Percentiles rank a stretch among this genome's conserved stretches.
phyloP scores from a whole-genome alignment of 2,329 filamentous ascomycete genomes.

The Sordariomycetes sp. region DNA sequence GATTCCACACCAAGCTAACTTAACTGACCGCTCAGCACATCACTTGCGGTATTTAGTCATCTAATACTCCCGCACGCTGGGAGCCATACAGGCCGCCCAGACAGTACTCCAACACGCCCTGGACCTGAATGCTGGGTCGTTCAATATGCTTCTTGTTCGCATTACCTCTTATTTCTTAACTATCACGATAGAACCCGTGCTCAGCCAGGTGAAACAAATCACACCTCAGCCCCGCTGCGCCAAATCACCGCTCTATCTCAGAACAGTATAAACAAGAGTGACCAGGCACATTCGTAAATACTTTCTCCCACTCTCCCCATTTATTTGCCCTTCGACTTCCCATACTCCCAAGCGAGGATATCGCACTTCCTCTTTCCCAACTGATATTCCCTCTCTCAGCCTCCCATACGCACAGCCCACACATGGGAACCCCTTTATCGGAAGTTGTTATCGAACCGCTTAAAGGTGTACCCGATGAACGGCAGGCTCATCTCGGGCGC shows the following conservation, averaged over 20 bases:
- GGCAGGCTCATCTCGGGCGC: constrained; percentile 91
- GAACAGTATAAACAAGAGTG: not conserved
- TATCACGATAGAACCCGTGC: not conserved
- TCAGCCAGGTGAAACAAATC: not conserved
- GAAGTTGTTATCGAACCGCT: constrained; percentile 77
- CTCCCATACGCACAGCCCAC: not conserved
- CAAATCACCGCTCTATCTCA: not conserved
- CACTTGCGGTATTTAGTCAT: too few relatives aligned
- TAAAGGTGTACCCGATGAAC: constrained; percentile 62
- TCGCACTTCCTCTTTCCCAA: not conserved
- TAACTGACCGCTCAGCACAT: too few relatives aligned
- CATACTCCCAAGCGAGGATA: too few relatives aligned
- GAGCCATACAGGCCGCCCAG: too few relatives aligned
- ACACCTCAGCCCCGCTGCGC: not conserved
- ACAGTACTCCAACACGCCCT: too few relatives aligned
- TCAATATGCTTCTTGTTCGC: too few relatives aligned
- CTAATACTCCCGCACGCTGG: too few relatives aligned
- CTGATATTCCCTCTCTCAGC: not conserved
- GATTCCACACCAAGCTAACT: too few relatives aligned
- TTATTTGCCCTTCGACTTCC: not conserved
- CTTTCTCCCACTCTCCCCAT: not conserved
- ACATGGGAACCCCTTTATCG: constrained; percentile 23
- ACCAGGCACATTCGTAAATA: not conserved
- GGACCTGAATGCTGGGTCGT: too few relatives aligned
- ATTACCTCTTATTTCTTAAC: not conserved